Percentiles rank a stretch among this genome's conserved stretches.
phyloP scores from a whole-genome alignment of 148 eudicot genomes.

The Silene conica region DNA sequence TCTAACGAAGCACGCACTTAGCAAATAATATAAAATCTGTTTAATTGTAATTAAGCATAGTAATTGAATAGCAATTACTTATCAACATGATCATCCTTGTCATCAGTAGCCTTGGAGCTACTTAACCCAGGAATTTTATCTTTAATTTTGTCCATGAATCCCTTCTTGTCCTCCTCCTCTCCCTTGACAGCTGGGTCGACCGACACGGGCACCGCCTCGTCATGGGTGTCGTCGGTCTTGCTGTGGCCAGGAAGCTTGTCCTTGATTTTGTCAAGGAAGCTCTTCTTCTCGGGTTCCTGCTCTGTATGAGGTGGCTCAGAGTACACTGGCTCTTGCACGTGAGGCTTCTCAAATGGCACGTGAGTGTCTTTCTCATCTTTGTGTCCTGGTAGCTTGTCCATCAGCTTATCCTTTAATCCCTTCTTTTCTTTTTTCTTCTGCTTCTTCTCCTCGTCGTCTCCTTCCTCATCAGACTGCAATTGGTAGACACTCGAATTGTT shows the following conservation, averaged over 20 bases:
- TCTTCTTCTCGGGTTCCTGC: conserved; percentile 34
- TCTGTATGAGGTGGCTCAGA: conserved; percentile 18
- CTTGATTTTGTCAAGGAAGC: conserved; percentile 50
- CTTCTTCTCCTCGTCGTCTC: conserved; percentile 32
- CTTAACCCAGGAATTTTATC: conserved; percentile 57
- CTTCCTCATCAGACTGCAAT: conserved; percentile 59
- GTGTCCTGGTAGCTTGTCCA: conserved; percentile 28
- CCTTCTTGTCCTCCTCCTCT: conserved; percentile 50
- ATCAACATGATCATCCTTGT: conserved; percentile 31
- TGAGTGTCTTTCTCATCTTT: conserved; percentile 26
- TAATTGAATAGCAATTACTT: neutral
- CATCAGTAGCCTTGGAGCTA: conserved; percentile 31
- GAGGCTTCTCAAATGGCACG: conserved; percentile 32
- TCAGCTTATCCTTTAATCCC: conserved; percentile 31
- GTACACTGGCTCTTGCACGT: conserved; percentile 18
- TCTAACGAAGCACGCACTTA: too few species aligned
- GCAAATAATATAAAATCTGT: too few species aligned
- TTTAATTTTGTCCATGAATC: conserved; percentile 55
- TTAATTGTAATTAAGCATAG: too few species aligned
- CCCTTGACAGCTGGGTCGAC: conserved; percentile 16
- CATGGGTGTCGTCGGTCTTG: conserved; percentile 27
- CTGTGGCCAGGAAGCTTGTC: conserved; percentile 51
- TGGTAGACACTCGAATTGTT: neutral
- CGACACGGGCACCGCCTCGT: neutral
- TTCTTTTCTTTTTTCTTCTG: conserved; percentile 32